A percentile compares a stretch with the other conserved stretches of the same genome.
Conservation (phyloP, 2,329 filamentous ascomycete species). For the Cordyceps farinosa region DNA sequence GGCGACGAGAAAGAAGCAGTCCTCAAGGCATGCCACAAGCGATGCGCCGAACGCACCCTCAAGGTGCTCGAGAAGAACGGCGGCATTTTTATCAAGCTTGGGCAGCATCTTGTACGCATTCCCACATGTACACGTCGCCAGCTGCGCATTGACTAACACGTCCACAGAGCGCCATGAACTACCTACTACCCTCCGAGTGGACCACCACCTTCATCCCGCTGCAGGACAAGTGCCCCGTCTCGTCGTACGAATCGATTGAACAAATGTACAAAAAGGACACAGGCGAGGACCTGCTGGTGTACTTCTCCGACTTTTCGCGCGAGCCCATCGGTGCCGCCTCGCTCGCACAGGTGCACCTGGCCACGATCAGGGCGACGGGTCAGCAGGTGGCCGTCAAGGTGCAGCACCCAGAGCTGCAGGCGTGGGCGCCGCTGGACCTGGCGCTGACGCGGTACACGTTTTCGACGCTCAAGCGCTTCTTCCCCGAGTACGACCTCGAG, state of each 20-base stretch:
- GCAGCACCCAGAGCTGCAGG: constrained; percentile 83
- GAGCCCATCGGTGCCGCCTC: constrained; percentile 88
- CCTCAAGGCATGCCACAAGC: constrained; percentile 81
- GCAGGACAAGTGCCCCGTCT: constrained; percentile 93
- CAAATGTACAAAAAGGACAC: constrained; percentile 85
- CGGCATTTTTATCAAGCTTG: constrained; percentile 96
- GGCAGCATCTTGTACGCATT: constrained; percentile 72
- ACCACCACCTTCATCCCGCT: constrained; percentile 92
- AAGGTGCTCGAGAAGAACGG: constrained; percentile 90
- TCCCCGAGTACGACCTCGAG: constrained; percentile 95
- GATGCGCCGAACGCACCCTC: constrained; percentile 85
- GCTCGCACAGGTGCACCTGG: constrained; percentile 89
- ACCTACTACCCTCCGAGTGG: constrained; percentile 87
- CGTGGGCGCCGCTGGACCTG: constrained; percentile 87
- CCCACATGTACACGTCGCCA: neutral
- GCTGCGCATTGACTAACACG: constrained; percentile 25
- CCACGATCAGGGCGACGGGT: constrained; percentile 74
- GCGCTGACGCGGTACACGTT: constrained; percentile 86
- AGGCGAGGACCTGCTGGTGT: constrained; percentile 70
- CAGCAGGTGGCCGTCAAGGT: constrained; percentile 94
- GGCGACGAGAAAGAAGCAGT: constrained; percentile 62
- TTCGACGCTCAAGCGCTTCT: constrained; percentile 82
- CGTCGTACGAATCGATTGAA: constrained; percentile 80
- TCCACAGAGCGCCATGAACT: constrained; percentile 84
- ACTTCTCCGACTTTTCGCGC: constrained; percentile 79